Conservation (phyloP, 306 rosid species). For the Leucaena leucocephala region DNA sequence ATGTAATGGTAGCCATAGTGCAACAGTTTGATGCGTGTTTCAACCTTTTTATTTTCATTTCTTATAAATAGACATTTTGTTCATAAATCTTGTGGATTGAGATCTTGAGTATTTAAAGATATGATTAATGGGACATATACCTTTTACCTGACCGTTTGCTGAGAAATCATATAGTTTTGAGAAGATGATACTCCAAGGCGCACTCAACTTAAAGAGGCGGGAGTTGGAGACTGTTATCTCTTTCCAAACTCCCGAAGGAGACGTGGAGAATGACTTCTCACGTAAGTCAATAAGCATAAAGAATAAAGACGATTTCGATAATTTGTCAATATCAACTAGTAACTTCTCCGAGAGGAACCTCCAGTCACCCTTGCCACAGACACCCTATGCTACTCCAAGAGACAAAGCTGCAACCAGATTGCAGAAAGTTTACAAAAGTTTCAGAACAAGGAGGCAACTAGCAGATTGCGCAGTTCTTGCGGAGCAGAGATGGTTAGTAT, state of each 20-base stretch:
- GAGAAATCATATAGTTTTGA: constrained; percentile 41
- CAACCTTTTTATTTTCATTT: background rate
- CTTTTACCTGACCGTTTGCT: constrained; percentile 19
- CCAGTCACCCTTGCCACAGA: constrained; percentile 32
- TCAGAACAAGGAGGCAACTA: constrained; percentile 72
- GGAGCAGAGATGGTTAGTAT: constrained; percentile 82
- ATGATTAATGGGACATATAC: constrained; percentile 36
- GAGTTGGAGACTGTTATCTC: constrained; percentile 40
- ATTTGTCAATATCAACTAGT: constrained; percentile 23
- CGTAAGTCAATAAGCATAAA: constrained; percentile 35
- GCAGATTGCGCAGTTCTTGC: constrained; percentile 87
- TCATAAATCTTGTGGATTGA: constrained; percentile 22
- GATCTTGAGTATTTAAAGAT: constrained; percentile 20
- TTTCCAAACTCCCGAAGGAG: constrained; percentile 34
- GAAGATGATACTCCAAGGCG: constrained; percentile 37
- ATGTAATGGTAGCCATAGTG: background rate
- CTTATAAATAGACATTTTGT: background rate
- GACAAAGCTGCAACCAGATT: constrained; percentile 68
- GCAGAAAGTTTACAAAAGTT: constrained; percentile 92
- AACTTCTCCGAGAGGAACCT: constrained; percentile 30
- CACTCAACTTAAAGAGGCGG: constrained; percentile 40
- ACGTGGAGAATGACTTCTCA: constrained; percentile 37
- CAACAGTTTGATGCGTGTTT: background rate
- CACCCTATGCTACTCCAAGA: constrained; percentile 19
- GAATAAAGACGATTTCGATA: constrained; percentile 25